Percentiles rank a stretch among this genome's conserved stretches.
Conservation (phyloP, 768 basidiomycete genomes). For the Tylopilus plumbeoviolaceoides region DNA sequence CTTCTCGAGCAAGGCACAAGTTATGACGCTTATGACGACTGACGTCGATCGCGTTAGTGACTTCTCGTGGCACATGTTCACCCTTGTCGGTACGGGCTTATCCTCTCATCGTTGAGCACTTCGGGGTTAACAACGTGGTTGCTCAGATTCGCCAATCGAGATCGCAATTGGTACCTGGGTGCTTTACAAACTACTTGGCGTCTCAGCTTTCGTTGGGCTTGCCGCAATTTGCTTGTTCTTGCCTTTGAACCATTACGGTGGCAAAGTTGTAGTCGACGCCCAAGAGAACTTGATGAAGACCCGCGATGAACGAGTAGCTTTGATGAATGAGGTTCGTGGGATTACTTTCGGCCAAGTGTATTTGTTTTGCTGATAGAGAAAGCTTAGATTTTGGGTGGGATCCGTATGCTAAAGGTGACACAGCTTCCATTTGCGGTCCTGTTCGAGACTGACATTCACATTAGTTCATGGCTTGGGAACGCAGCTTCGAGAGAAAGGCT, state of each 20-base stretch:
- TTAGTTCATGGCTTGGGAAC: slow-evolving; percentile 94
- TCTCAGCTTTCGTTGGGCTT: slow-evolving; percentile 75
- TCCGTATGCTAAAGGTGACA: slow-evolving; percentile 78
- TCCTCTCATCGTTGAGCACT: background rate
- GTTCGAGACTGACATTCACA: background rate
- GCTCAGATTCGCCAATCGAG: slow-evolving; percentile 71
- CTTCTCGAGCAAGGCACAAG: slow-evolving; percentile 67
- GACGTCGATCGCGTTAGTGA: slow-evolving; percentile 90
- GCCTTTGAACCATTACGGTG: slow-evolving; percentile 82
- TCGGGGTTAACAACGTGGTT: background rate
- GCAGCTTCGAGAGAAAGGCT: slow-evolving; percentile 78
- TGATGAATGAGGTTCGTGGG: slow-evolving; percentile 76
- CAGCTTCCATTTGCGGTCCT: background rate
- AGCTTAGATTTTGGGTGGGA: slow-evolving; percentile 68
- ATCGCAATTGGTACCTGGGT: slow-evolving; percentile 70
- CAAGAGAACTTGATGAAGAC: slow-evolving; percentile 91
- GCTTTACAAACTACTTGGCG: slow-evolving; percentile 74
- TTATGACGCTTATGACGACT: slow-evolving; percentile 96
- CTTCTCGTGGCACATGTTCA: slow-evolving; percentile 74
- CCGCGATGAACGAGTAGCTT: slow-evolving; percentile 80
- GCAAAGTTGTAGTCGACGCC: slow-evolving; percentile 70
- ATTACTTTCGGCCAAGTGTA: background rate
- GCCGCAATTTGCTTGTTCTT: slow-evolving; percentile 66
- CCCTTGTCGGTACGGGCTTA: slow-evolving; percentile 56
- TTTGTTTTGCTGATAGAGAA: background rate